phyloP scores from a whole-genome alignment of 805 yeast genomes.

The Myxozyma neotropica region DNA sequence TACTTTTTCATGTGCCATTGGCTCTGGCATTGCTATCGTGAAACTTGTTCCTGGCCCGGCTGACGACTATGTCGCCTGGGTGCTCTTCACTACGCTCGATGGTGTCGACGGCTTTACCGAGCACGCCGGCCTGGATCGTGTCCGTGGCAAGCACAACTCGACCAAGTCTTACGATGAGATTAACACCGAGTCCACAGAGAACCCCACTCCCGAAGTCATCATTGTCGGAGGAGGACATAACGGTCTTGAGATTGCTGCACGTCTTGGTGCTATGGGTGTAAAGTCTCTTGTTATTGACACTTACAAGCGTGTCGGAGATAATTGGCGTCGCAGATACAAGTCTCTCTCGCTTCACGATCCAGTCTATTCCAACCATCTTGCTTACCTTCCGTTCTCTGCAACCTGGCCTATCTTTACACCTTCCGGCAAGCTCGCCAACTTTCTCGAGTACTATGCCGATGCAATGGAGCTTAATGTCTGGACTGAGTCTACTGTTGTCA shows the following conservation, averaged over 20 bases:
- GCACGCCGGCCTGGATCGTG: conserved; percentile 20
- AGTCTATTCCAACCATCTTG: conserved; percentile 49
- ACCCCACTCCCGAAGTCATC: conserved; percentile 47
- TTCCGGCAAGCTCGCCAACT: no score
- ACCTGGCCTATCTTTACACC: no score
- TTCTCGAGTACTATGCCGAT: no score
- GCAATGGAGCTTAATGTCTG: conserved; percentile 49
- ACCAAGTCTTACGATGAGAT: conserved; percentile 20
- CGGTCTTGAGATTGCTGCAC: conserved; percentile 50
- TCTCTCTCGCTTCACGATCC: conserved; percentile 53
- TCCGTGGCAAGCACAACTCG: conserved; percentile 26
- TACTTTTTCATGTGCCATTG: conserved; percentile 26
- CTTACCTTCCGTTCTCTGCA: conserved; percentile 50
- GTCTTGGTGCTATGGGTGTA: conserved; percentile 49
- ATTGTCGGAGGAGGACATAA: conserved; percentile 55
- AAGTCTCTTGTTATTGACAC: conserved; percentile 48
- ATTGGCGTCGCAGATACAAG: conserved; percentile 52
- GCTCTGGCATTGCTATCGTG: conserved; percentile 23
- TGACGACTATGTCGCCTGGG: conserved; percentile 22
- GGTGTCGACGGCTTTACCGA: conserved; percentile 24
- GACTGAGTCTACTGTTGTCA: conserved; percentile 42
- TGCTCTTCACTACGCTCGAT: conserved; percentile 29
- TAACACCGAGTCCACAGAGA: conserved; percentile 14
- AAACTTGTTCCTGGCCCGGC: conserved; percentile 18
- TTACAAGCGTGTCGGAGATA: conserved; percentile 48